Evolutionary conservation across 805 yeast species (phyloP).

Genomic region (Huiozyma sinensis): DNA sequence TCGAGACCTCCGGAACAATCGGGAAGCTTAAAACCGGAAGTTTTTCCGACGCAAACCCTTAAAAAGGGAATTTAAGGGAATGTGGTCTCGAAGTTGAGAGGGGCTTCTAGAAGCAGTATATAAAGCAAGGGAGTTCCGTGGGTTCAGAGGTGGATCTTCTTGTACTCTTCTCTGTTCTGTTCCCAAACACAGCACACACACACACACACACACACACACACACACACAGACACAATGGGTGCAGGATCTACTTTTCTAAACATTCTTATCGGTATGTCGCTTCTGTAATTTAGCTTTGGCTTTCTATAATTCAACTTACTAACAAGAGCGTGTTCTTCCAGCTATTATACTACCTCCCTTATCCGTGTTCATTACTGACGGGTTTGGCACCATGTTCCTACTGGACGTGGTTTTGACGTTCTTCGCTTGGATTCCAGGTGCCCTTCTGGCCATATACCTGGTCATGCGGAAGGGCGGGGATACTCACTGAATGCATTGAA

Average conservation of each 20-base stretch:
- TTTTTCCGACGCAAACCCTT: no score
- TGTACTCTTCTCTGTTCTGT: no score
- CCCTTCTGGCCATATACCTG: constrained; percentile 59
- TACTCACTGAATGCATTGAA: no score
- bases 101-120: no score
- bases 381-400: constrained; percentile 50
- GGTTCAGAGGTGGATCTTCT: no score
- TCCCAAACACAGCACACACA: no score
- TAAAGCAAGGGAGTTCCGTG: no score
- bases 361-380: constrained; percentile 60
- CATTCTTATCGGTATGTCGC: constrained; percentile 2
- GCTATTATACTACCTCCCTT: constrained; percentile 63
- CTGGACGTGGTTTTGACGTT: constrained; percentile 45
- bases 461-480: constrained; percentile 22
- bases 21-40: no score
- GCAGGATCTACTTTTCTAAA: constrained; percentile 1
- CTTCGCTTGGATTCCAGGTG: constrained; percentile 58
- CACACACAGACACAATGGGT: not conserved
- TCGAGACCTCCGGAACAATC: no score
- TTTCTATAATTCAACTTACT: not conserved
- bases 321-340: constrained; percentile 14
- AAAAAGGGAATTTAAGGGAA: no score
- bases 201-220: not conserved
- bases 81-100: no score
- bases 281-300: not conserved